These are phyloP conservation scores for Boletus smithii DNA, from an alignment of 1,284 basidiomycete species.

Conservation along the genomic window DNA sequence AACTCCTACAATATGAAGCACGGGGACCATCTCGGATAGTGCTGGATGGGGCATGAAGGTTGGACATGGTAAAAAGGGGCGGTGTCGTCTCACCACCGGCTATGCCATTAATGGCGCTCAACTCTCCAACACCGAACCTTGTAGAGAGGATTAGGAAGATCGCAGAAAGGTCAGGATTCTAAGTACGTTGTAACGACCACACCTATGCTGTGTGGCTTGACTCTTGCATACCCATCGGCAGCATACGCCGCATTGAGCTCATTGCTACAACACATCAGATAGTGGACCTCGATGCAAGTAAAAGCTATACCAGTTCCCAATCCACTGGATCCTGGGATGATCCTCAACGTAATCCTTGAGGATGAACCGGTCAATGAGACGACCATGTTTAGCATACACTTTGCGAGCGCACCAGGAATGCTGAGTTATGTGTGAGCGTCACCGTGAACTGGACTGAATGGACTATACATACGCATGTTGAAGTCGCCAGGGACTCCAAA, in stretches of 20 bases:
- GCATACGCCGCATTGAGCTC: slow-evolving; percentile 88
- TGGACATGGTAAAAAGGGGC: background rate
- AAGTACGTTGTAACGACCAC: slow-evolving; percentile 73
- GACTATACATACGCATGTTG: slow-evolving; percentile 59
- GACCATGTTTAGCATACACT: background rate
- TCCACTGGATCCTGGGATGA: slow-evolving; percentile 77
- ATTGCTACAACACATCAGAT: slow-evolving; percentile 49
- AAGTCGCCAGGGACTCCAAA: slow-evolving; percentile 94
- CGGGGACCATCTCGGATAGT: slow-evolving; percentile 86
- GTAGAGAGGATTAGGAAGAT: slow-evolving; percentile 5
- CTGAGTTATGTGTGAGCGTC: slow-evolving; percentile 12
- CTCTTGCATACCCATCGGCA: slow-evolving; percentile 91
- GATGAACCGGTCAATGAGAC: background rate
- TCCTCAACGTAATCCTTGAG: slow-evolving; percentile 81
- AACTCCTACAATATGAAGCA: slow-evolving; percentile 88
- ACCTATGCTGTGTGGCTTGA: slow-evolving; percentile 71
- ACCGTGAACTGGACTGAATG: background rate
- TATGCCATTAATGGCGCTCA: slow-evolving; percentile 80
- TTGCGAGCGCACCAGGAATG: slow-evolving; percentile 50
- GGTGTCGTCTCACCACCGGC: slow-evolving; percentile 51
- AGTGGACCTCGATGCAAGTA: background rate
- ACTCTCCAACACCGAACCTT: slow-evolving; percentile 90
- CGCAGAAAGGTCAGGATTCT: background rate
- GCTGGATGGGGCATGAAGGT: slow-evolving; percentile 40
- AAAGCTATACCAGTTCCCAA: slow-evolving; percentile 74